phyloP scores from a whole-genome alignment of 169 alveolate species.

The Toxoplasma gondii region DNA sequence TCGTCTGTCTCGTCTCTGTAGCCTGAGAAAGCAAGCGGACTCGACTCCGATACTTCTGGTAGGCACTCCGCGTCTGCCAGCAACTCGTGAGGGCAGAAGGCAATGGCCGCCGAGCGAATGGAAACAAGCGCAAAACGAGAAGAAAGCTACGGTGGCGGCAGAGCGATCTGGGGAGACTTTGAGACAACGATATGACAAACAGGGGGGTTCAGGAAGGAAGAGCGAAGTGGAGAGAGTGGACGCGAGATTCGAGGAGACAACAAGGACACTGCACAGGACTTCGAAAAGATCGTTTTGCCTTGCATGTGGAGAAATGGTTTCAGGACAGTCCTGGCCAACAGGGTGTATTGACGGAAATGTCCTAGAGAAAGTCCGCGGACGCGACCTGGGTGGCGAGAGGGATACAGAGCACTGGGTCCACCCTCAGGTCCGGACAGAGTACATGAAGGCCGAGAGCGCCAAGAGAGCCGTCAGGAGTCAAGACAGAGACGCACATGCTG shows the following conservation, averaged over 20 bases:
- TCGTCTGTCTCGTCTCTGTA: constrained; percentile 43
- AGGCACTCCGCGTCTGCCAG: not conserved
- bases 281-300: no score
- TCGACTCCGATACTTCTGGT: not conserved
- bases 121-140: not conserved
- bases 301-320: no score
- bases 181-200: not conserved
- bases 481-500: not conserved
- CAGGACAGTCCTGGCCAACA: no score
- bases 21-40: not conserved
- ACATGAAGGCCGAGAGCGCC: not conserved
- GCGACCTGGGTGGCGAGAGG: no score
- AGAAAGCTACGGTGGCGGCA: not conserved
- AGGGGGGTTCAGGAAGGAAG: not conserved
- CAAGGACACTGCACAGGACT: no score
- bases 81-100: not conserved
- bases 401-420: no score
- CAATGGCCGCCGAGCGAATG: not conserved
- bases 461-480: not conserved
- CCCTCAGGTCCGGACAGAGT: not conserved
- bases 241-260: not conserved
- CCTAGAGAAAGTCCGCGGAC: no score
- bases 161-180: no score
- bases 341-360: no score
- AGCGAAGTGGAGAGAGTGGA: not conserved